These are phyloP conservation scores for Umbelopsis sp. DNA, from an alignment of 371 early-diverging fungal genomes.

Conservation along the genomic window DNA sequence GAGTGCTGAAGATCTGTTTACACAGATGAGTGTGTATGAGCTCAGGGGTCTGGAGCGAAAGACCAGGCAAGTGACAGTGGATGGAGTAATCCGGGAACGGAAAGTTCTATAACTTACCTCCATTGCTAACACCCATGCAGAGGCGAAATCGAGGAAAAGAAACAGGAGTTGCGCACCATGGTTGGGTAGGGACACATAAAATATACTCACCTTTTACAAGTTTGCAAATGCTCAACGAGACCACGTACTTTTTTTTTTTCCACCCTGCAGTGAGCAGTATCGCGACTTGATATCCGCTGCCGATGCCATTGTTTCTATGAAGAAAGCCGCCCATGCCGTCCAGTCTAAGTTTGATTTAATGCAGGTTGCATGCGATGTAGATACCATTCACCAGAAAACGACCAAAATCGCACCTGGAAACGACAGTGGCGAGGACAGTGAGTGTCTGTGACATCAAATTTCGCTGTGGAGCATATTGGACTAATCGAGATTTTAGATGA, in stretches of 20 bases:
- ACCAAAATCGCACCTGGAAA: constrained; percentile 8
- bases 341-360: constrained; percentile 63
- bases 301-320: constrained; percentile 81
- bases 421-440: constrained; percentile 19
- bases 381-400: constrained; percentile 46
- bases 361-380: constrained; percentile 61
- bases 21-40: constrained; percentile 49
- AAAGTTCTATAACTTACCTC: not conserved
- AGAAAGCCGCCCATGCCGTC: constrained; percentile 57
- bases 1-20: constrained; percentile 52
- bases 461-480: not conserved
- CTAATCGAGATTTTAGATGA: constrained; percentile 41
- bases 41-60: constrained; percentile 43
- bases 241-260: not conserved
- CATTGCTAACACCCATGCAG: constrained; percentile 29
- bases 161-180: constrained; percentile 81
- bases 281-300: constrained; percentile 85
- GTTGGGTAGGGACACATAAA: constrained; percentile 70
- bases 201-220: not conserved
- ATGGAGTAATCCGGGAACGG: not conserved
- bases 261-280: constrained; percentile 73
- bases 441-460: not conserved
- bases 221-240: not conserved
- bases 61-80: constrained; percentile 37
- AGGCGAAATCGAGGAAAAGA: constrained; percentile 74